Evolutionary conservation across 345 rosid genomes (phyloP), one percentile per base, ranked within the genome.

Genomic region (Lepidium africanum): DNA sequence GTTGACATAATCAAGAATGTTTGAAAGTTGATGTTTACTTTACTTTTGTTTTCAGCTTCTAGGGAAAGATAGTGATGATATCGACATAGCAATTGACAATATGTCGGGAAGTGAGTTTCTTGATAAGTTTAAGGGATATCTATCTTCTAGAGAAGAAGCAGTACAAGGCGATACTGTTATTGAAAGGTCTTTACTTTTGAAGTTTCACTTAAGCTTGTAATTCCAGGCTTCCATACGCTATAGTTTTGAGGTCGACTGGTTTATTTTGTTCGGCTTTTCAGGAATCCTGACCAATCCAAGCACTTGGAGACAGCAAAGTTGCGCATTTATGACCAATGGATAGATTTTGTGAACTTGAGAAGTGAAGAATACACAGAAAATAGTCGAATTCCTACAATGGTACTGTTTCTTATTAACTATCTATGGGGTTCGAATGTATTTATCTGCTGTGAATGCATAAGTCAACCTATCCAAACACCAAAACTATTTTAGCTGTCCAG

Each of bases 241-340:
- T 6, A 15, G 70, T 38, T 30, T 48, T 38, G 42, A 32, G 46
- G 52, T 33, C 13, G 2, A 9, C 16, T 27, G 11, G 42, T 36
- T 48, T 19, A 19, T 45, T 27, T 54, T 51, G 48, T 51, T 70
- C 63, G 25, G 10, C 16, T 13, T 78, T 85, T 76, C 84, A 92
- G 98, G 72, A 94, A 94, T 65, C 99, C 97, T 63, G 90, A 90
- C 27, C 96, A 94, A 74, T 94, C 99, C 21, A 93, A 91, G 80
- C 99, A 90, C 80, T 83, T 93, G 55, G 97, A 93, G 74, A 93
- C 99, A 4, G 97, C 96, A 40, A 90, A 86, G 82, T 78, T 93
- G 89, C 87, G 90, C 13, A 80, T 93, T 65, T 83, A 83, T 80
- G 89, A 85, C 76, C 70, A 84, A 12, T 91, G 96, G 99, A 91